Evolutionary conservation across 2,329 filamentous ascomycete genomes (phyloP).

Genomic region (Aureobasidium lini): DNA sequence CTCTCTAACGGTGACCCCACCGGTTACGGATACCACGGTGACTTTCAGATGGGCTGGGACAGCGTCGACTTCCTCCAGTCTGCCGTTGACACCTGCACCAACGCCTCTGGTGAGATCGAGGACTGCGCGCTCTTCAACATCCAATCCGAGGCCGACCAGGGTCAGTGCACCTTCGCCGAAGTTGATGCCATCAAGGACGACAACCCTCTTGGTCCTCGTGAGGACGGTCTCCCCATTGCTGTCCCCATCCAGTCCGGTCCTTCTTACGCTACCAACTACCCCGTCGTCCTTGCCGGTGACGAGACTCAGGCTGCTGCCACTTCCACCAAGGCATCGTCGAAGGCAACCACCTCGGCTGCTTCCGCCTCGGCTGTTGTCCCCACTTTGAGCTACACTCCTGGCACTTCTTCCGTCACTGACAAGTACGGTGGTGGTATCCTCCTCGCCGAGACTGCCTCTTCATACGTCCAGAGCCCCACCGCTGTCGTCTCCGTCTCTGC

Average conservation of each 20-base stretch:
- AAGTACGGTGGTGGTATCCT: slow-evolving; percentile 30
- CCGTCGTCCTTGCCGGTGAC: slow-evolving; percentile 23
- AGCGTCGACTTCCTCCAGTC: slow-evolving; percentile 54
- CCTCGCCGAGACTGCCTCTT: slow-evolving; percentile 18
- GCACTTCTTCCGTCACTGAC: slow-evolving; percentile 25
- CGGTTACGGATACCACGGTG: slow-evolving; percentile 67
- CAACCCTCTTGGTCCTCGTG: slow-evolving; percentile 48
- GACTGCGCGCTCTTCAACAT: slow-evolving; percentile 73
- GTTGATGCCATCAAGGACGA: slow-evolving; percentile 52
- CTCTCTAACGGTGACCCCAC: slow-evolving; percentile 71
- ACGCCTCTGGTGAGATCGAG: slow-evolving; percentile 56
- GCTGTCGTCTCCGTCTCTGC: background rate
- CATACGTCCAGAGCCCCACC: slow-evolving; percentile 12
- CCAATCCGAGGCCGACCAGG: slow-evolving; percentile 48
- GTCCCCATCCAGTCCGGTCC: slow-evolving; percentile 42
- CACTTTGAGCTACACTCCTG: slow-evolving; percentile 28
- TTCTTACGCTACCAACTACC: slow-evolving; percentile 31
- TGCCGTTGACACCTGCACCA: slow-evolving; percentile 71
- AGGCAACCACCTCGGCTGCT: slow-evolving; percentile 7
- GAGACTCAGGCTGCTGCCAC: slow-evolving; percentile 20
- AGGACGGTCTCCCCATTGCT: slow-evolving; percentile 58
- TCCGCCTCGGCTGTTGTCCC: slow-evolving; percentile 23
- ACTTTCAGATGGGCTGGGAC: slow-evolving; percentile 78
- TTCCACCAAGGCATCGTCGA: slow-evolving; percentile 13
- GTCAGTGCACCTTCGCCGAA: slow-evolving; percentile 55